These are phyloP conservation scores for Sporothrix globosa DNA, from an alignment of 2,329 filamentous ascomycete species.

Conservation along the genomic window DNA sequence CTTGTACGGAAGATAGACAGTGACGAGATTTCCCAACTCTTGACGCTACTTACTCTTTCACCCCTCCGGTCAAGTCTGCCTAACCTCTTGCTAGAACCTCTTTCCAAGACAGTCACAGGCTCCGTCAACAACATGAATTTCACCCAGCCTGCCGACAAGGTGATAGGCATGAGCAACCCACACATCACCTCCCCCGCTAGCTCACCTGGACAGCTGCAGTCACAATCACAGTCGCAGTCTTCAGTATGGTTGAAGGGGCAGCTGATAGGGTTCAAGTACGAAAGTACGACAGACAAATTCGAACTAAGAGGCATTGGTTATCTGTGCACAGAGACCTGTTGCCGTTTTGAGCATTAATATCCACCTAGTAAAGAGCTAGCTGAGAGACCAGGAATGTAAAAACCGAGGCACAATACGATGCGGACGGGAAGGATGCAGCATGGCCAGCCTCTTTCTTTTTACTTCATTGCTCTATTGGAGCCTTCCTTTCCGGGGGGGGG, in stretches of 20 bases:
- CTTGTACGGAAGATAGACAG: background rate
- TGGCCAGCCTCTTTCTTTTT: background rate
- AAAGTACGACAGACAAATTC: background rate
- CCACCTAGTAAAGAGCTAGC: background rate
- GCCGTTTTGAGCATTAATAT: constrained; percentile 2
- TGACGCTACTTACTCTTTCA: no score
- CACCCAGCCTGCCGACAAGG: no score
- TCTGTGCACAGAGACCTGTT: background rate
- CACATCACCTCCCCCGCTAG: background rate
- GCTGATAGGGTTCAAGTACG: background rate
- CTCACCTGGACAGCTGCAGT: background rate
- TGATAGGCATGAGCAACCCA: background rate
- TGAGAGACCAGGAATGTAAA: background rate
- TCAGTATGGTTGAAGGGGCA: background rate
- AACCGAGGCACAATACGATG: background rate
- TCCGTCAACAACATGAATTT: background rate
- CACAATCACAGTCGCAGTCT: constrained; percentile 15
- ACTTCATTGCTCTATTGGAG: background rate
- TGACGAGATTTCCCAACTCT: no score
- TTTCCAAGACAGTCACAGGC: background rate
- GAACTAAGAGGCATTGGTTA: background rate
- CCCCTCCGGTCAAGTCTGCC: no score
- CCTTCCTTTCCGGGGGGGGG: no score
- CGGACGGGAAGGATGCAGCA: background rate
- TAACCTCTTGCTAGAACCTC: no score